A percentile compares a stretch with the other conserved stretches of the same genome.
These are phyloP conservation scores for Alternaria postmessia DNA, from an alignment of 2,329 filamentous ascomycete genomes.

Conservation along the genomic window DNA sequence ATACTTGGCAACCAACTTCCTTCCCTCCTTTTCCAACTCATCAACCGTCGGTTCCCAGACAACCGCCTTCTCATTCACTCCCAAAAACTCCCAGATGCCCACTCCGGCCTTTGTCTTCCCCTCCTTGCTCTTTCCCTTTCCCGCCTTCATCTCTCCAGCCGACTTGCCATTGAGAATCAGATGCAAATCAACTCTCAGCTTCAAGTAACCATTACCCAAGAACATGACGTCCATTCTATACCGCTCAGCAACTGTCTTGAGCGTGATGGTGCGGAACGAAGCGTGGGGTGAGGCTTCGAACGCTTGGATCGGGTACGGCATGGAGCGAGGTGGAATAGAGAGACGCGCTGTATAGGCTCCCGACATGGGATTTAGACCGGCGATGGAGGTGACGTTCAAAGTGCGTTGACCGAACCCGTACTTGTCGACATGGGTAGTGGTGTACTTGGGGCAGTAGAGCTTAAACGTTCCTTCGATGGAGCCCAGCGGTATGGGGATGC, in stretches of 20 bases:
- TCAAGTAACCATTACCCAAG: slow-evolving; percentile 41
- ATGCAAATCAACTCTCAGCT: slow-evolving; percentile 36
- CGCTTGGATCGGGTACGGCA: slow-evolving; percentile 25
- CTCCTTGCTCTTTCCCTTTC: slow-evolving; percentile 28
- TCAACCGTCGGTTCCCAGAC: slow-evolving; percentile 16
- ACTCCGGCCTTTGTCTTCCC: neutral
- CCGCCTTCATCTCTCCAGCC: slow-evolving; percentile 18
- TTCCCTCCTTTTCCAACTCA: slow-evolving; percentile 28
- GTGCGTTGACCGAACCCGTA: slow-evolving; percentile 39
- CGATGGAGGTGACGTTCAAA: slow-evolving; percentile 29
- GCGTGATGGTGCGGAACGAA: slow-evolving; percentile 28
- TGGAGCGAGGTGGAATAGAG: slow-evolving; percentile 37
- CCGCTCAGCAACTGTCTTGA: slow-evolving; percentile 33
- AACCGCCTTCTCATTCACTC: slow-evolving; percentile 23
- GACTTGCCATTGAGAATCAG: slow-evolving; percentile 38
- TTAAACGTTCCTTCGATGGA: slow-evolving; percentile 33
- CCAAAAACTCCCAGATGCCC: slow-evolving; percentile 31
- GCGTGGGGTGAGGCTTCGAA: slow-evolving; percentile 42
- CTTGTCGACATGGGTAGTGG: slow-evolving; percentile 34
- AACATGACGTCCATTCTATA: slow-evolving; percentile 39
- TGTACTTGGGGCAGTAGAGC: slow-evolving; percentile 41
- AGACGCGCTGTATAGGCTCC: slow-evolving; percentile 41
- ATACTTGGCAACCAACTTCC: slow-evolving; percentile 29
- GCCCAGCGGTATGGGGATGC: slow-evolving; percentile 39
- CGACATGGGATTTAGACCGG: slow-evolving; percentile 25